Base-by-base conservation (phyloP, 2,329 filamentous ascomycete genomes). In the Talaromyces marneffei region DNA sequence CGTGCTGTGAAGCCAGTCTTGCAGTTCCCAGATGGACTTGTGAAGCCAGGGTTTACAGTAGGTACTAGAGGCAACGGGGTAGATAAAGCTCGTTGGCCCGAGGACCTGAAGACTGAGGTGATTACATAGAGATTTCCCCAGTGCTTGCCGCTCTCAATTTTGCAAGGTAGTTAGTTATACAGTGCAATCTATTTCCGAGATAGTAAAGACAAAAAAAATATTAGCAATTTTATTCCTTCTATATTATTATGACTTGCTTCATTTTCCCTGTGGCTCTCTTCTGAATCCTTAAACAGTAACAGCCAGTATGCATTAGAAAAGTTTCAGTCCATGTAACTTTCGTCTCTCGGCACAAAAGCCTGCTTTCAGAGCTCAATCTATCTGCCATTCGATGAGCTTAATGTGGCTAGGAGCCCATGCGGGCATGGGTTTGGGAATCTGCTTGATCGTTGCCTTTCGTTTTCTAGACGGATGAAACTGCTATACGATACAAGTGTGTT, bases 11-110 rank as follows among this genome's bases (percentile, higher is more conserved):
- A 79, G 64, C 80, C 81, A 0, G 69, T 83, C 6, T 71, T 79
- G 6, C 68, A 72, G 44, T 83, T 76, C 54, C 60, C 63, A 9
- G 67, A 71, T 23, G 70, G 71, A 6, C 66, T 70, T 31, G 75
- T 81, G 4, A 65, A 78, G 54, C 68, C 80, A 50, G 70, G 71
- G 31, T 83, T 75, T 65, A 78, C 81, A 62, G 72, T 84, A 18
- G 79, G 80, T 1, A 81, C 80, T 3, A 73, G 81, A 65, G 73
- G 74, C 7, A 84, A 84, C 68, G 81, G 81, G 1, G 71, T 78
- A 2, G 81, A 84, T 67, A 63, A 74, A 65, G 68, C 80, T 4
- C 68, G 65, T 40, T 84, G 81, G 80, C 82, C 81, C 7, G 66
- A 74, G 10, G 72, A 82, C 69, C 18, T 48, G 44, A 54, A 54